Conservation (phyloP, 2,329 filamentous ascomycete species). For the Ustulina deusta region DNA sequence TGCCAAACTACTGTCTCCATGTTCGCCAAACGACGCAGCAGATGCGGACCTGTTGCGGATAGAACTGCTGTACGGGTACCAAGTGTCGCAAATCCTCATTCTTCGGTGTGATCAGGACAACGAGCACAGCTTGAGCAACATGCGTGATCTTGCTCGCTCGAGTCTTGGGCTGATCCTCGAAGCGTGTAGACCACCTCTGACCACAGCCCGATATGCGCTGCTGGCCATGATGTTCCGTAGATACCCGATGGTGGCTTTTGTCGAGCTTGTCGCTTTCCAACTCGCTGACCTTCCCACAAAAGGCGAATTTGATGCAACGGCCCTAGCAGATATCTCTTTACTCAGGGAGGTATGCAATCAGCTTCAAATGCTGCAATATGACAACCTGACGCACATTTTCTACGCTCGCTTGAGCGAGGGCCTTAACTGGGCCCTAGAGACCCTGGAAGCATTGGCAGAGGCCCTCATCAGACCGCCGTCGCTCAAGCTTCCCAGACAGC, state of each 20-base stretch:
- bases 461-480: background rate
- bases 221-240: conserved; percentile 35
- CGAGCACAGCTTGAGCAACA: conserved; percentile 22
- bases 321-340: conserved; percentile 24
- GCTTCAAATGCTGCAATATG: conserved; percentile 26
- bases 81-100: conserved; percentile 41
- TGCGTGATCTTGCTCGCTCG: conserved; percentile 34
- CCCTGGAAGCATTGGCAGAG: conserved; percentile 23
- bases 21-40: background rate
- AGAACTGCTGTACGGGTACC: conserved; percentile 40
- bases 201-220: conserved; percentile 32
- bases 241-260: conserved; percentile 40
- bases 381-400: conserved; percentile 25
- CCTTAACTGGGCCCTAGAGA: conserved; percentile 28
- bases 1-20: conserved; percentile 16
- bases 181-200: conserved; percentile 17
- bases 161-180: conserved; percentile 37
- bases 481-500: background rate
- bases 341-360: conserved; percentile 26
- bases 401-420: conserved; percentile 28
- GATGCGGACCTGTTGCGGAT: conserved; percentile 28
- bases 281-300: conserved; percentile 1
- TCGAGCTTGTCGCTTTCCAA: conserved; percentile 37
- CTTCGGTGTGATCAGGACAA: conserved; percentile 36
- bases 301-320: conserved; percentile 3